phyloP scores from a whole-genome alignment of 257 asterid genomes.

The Solanum bulbocastanum region DNA sequence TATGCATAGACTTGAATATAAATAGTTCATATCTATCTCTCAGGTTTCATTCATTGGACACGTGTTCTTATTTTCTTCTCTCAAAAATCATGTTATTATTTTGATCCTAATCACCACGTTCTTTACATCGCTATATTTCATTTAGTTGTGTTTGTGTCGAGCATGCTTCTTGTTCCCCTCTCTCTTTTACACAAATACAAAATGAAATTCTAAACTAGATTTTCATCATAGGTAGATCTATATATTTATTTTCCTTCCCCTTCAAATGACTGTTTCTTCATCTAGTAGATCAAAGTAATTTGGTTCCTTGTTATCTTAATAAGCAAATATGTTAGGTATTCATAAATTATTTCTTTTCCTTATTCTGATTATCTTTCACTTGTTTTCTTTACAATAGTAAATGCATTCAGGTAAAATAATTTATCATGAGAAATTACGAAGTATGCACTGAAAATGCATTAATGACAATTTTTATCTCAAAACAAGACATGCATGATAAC shows the following conservation, averaged over 20 bases:
- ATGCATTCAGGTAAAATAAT: neutral
- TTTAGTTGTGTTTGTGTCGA: neutral
- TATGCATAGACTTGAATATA: neutral
- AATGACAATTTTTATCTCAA: neutral
- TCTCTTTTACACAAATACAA: neutral
- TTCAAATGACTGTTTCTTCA: neutral
- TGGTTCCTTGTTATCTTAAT: neutral
- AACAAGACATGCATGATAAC: constrained; percentile 16
- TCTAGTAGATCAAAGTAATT: neutral
- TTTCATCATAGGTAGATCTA: neutral
- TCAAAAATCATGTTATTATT: neutral
- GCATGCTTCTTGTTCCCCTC: neutral
- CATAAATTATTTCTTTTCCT: neutral
- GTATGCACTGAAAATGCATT: neutral
- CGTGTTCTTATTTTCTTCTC: neutral
- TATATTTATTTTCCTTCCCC: neutral
- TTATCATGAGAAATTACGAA: neutral
- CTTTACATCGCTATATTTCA: neutral
- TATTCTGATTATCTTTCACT: neutral
- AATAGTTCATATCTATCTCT: neutral
- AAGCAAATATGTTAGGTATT: neutral
- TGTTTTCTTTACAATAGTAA: neutral
- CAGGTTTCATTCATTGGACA: neutral
- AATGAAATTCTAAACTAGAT: neutral
- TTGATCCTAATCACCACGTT: neutral